Percentiles rank a stretch among this genome's conserved stretches.
Conservation (phyloP, 2,329 filamentous ascomycete species). For the Magnaporthales sp. region DNA sequence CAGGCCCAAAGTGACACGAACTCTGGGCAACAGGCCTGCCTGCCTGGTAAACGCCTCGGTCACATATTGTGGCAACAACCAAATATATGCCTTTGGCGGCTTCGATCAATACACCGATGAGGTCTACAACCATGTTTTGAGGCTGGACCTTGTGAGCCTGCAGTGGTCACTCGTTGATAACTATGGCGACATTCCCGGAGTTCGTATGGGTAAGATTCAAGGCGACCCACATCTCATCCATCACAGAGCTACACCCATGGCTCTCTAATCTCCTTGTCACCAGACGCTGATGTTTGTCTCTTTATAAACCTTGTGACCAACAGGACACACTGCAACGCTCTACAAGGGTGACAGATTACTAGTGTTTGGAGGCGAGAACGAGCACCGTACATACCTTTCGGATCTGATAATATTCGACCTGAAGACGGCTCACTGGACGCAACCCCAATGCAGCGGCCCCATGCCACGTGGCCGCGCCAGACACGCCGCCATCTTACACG, state of each 20-base stretch:
- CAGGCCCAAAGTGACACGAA: slow-evolving; percentile 73
- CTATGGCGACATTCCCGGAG: slow-evolving; percentile 94
- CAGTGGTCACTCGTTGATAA: slow-evolving; percentile 97
- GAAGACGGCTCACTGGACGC: slow-evolving; percentile 89
- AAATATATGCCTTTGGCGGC: slow-evolving; percentile 96
- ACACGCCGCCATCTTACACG: slow-evolving; percentile 88
- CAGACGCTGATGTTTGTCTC: slow-evolving; percentile 9
- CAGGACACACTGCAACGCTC: slow-evolving; percentile 88
- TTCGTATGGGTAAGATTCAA: slow-evolving; percentile 72
- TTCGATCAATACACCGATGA: slow-evolving; percentile 99
- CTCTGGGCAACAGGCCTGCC: slow-evolving; percentile 73
- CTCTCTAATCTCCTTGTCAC: slow-evolving; percentile 6
- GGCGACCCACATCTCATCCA: neutral
- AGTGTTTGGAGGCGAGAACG: slow-evolving; percentile 96
- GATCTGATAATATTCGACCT: slow-evolving; percentile 96
- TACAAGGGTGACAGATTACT: slow-evolving; percentile 94
- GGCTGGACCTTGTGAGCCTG: slow-evolving; percentile 75
- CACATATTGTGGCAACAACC: slow-evolving; percentile 95
- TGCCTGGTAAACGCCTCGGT: slow-evolving; percentile 97
- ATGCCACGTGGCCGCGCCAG: slow-evolving; percentile 84
- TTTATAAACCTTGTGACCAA: too few relatives aligned
- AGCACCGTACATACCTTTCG: slow-evolving; percentile 89
- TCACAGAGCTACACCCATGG: slow-evolving; percentile 5
- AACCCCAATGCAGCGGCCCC: slow-evolving; percentile 76
- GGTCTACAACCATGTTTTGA: slow-evolving; percentile 95